Conservation (phyloP, 1,139 yeast species). For the Suhomyces ambrosiae region DNA sequence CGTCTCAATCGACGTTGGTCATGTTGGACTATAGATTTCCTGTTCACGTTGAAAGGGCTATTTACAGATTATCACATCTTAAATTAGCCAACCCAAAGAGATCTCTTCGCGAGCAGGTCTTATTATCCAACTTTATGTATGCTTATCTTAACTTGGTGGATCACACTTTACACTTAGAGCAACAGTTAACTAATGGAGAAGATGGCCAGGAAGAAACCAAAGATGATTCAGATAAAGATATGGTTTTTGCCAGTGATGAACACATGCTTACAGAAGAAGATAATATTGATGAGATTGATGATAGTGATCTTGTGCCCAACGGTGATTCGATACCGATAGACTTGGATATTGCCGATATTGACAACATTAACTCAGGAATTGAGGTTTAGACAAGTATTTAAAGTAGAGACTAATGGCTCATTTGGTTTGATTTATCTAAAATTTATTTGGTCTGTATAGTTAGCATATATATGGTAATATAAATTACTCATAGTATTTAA, state of each 20-base stretch:
- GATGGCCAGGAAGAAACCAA: constrained; percentile 21
- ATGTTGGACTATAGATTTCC: constrained; percentile 89
- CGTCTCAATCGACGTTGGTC: constrained; percentile 70
- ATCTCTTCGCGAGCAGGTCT: constrained; percentile 87
- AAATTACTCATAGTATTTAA: no score
- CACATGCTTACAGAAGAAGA: constrained; percentile 17
- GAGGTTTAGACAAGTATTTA: constrained; percentile 12
- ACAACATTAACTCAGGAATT: constrained; percentile 13
- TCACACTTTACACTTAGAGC: constrained; percentile 78
- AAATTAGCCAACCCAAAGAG: constrained; percentile 93
- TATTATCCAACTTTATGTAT: constrained; percentile 94
- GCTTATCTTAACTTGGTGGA: constrained; percentile 93
- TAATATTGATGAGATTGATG: constrained; percentile 17
- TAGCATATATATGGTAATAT: no score
- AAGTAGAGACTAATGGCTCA: no score
- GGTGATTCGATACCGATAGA: constrained; percentile 22
- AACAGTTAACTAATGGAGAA: constrained; percentile 32
- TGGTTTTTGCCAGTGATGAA: constrained; percentile 13
- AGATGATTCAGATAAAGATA: constrained; percentile 18
- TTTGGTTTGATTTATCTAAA: no score
- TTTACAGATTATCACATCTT: constrained; percentile 86
- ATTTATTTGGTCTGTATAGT: no score
- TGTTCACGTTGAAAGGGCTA: constrained; percentile 92
- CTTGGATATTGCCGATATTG: constrained; percentile 18
- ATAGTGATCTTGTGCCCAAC: constrained; percentile 14